Base-by-base conservation (phyloP, 768 basidiomycete genomes). In the Myochromella boudieri region DNA sequence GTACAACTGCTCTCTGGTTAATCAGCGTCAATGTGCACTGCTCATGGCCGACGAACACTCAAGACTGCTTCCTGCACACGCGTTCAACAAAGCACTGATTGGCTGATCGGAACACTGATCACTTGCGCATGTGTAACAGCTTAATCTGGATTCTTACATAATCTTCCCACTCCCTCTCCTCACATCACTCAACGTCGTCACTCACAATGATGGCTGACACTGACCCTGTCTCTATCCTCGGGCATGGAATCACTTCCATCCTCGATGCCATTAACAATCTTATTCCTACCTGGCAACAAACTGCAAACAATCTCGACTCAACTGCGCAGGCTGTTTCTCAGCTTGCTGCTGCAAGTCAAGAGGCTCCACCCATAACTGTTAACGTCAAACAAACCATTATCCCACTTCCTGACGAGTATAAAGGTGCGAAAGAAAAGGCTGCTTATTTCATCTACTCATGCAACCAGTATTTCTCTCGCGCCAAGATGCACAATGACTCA, bases 1-100 rank as follows among this genome's bases (percentile, higher is more conserved):
- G 38, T 39, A 39, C 38, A 39, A 39, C 38, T 39, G 38, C 38
- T 39, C 38, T 39, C 38, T 39, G 38, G 38, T 39, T 39, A 14
- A 39, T 39, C 24, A 20, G 38, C 11, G 25, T 39, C 20, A 39
- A 39, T 26, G 20, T 20, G 14, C 25, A 15, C 38, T 20, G 38
- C 38, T 26, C 38, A 10, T 39, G 38, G 38, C 38, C 14, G 38
- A 39, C 17, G 25, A 39, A 39, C 24, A 26, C 22, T 14, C 25
- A 26, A 39, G 14, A 7, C 12, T 17, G 38, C 38, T 39, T 39
- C 38, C 22, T 39, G 38, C 38, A 39, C 38, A 17, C 27, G 38
- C 15, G 38, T 39, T 15, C 38, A 39, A 39, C 38, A 3, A 6
- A 36, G 22, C 24, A 17, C 22, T 20, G 24, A 24, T 14, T 17